These are phyloP conservation scores for Metschnikowia orientalis DNA, from an alignment of 805 yeast species.

Conservation along the genomic window DNA sequence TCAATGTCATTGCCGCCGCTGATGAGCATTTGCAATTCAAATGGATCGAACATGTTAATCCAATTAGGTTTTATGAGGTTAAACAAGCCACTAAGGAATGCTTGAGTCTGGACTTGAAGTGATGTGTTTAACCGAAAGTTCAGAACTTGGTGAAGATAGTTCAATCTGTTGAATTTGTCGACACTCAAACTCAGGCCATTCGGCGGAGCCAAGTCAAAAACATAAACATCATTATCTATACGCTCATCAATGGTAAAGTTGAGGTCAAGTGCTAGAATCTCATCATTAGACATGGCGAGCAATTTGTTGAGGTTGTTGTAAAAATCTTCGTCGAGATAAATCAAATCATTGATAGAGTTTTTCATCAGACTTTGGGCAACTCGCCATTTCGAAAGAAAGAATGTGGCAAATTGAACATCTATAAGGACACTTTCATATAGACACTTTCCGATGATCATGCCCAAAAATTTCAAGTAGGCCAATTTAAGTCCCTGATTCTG, in stretches of 20 bases:
- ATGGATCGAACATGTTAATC: constrained; percentile 81
- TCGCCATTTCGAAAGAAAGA: constrained; percentile 69
- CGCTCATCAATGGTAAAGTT: constrained; percentile 61
- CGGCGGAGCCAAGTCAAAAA: constrained; percentile 54
- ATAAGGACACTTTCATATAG: constrained; percentile 76
- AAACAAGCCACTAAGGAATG: constrained; percentile 67
- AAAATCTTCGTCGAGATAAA: constrained; percentile 62
- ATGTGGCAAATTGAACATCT: constrained; percentile 81
- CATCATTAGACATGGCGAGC: constrained; percentile 49
- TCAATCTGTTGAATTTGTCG: constrained; percentile 53
- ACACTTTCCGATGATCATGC: constrained; percentile 84
- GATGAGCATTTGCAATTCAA: constrained; percentile 72
- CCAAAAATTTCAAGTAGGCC: constrained; percentile 56
- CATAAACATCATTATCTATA: constrained; percentile 33
- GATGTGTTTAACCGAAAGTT: constrained; percentile 70
- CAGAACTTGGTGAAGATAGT: constrained; percentile 73
- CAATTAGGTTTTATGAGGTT: constrained; percentile 66
- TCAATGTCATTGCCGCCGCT: constrained; percentile 71
- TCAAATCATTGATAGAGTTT: constrained; percentile 75
- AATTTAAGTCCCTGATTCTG: constrained; percentile 25
- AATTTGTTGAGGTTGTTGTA: constrained; percentile 63
- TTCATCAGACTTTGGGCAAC: constrained; percentile 38
- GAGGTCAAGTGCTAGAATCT: constrained; percentile 56
- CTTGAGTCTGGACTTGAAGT: constrained; percentile 52
- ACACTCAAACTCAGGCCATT: constrained; percentile 59